A percentile compares a stretch with the other conserved stretches of the same genome.
These are phyloP conservation scores for Cladosporium sp. DNA, from an alignment of 2,329 filamentous ascomycete species.

Conservation along the genomic window DNA sequence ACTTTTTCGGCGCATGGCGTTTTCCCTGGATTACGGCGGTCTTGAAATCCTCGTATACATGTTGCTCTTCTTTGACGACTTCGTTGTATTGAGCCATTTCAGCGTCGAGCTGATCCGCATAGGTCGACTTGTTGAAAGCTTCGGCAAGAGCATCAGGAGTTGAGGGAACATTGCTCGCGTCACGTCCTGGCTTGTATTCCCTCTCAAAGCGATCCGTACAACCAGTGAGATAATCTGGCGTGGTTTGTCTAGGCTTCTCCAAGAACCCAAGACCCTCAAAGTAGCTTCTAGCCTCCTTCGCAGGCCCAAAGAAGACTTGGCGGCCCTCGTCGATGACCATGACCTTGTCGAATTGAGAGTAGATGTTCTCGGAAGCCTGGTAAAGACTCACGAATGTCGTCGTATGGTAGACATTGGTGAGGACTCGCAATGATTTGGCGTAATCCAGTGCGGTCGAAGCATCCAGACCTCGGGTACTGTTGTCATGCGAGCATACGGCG, in stretches of 20 bases:
- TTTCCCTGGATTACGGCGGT: conserved; percentile 73
- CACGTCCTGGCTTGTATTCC: conserved; percentile 65
- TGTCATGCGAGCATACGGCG: conserved; percentile 40
- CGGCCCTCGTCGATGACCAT: conserved; percentile 72
- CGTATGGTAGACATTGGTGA: conserved; percentile 79
- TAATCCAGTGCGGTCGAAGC: conserved; percentile 47
- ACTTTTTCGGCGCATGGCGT: conserved; percentile 65
- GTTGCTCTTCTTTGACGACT: conserved; percentile 59
- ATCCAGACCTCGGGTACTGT: conserved; percentile 45
- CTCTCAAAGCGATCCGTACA: conserved; percentile 82
- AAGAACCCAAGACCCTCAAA: conserved; percentile 74
- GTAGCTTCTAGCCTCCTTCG: conserved; percentile 62
- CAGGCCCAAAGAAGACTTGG: conserved; percentile 71
- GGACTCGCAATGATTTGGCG: conserved; percentile 44
- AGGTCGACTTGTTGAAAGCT: conserved; percentile 64
- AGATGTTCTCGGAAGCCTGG: conserved; percentile 73
- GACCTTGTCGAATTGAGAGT: conserved; percentile 81
- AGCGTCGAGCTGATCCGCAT: conserved; percentile 51
- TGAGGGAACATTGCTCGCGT: conserved; percentile 62
- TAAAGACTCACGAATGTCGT: conserved; percentile 84
- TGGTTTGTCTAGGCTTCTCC: conserved; percentile 71
- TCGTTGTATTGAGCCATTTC: conserved; percentile 68
- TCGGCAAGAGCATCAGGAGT: conserved; percentile 61
- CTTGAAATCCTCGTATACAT: conserved; percentile 70
- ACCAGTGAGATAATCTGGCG: conserved; percentile 74